phyloP scores from a whole-genome alignment of 2,329 filamentous ascomycete genomes.

The Aspergillus niger region DNA sequence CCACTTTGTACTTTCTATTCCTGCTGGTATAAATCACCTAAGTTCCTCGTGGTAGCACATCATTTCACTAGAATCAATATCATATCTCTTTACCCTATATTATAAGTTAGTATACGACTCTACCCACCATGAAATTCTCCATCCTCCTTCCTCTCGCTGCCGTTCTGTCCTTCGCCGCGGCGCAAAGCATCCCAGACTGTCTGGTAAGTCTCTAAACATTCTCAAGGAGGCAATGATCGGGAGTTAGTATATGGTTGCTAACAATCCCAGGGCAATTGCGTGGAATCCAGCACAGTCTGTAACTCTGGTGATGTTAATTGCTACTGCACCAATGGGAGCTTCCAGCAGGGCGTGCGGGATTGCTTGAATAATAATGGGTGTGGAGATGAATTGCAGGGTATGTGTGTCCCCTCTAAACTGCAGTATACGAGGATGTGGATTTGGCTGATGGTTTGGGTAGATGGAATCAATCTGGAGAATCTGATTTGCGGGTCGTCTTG shows the following conservation, averaged over 20 bases:
- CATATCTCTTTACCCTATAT: neutral
- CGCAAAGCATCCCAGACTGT: neutral
- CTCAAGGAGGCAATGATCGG: no score
- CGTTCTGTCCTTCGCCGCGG: neutral
- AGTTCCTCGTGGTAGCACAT: neutral
- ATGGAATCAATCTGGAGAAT: neutral
- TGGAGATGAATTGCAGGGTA: neutral
- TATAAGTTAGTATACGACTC: neutral
- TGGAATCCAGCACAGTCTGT: neutral
- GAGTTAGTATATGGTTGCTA: neutral
- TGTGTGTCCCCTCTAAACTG: neutral
- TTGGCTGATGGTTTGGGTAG: neutral
- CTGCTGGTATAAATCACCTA: neutral
- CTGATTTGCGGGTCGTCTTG: neutral
- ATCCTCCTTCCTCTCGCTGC: neutral
- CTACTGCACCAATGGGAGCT: neutral
- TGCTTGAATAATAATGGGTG: neutral
- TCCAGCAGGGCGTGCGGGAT: neutral
- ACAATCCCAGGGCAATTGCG: neutral
- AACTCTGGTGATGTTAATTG: neutral
- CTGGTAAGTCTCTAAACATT: neutral
- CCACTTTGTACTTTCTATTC: no score
- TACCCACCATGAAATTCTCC: neutral
- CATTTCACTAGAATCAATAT: neutral
- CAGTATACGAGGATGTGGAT: neutral